These are phyloP conservation scores for Daldinia caldariorum DNA, from an alignment of 495 filamentous ascomycete species.

Conservation along the genomic window DNA sequence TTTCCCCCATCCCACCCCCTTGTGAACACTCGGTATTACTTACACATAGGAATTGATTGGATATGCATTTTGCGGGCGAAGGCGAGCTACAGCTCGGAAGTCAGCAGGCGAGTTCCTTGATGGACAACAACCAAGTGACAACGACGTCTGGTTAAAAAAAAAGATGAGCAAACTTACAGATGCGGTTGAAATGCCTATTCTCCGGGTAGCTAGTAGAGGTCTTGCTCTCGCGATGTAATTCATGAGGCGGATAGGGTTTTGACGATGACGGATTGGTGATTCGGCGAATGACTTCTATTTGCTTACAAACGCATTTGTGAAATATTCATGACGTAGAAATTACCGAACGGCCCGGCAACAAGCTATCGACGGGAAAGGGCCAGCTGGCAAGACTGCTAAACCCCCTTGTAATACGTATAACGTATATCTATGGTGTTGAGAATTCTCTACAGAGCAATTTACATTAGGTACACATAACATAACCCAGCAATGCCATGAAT, in stretches of 20 bases:
- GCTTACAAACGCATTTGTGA: slow-evolving; percentile 34
- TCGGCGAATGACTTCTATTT: neutral
- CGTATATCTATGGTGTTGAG: too few species aligned
- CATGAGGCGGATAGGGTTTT: slow-evolving; percentile 19
- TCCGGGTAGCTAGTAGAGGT: slow-evolving; percentile 38
- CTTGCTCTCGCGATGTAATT: slow-evolving; percentile 42
- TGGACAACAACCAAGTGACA: neutral
- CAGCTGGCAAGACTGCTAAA: slow-evolving; percentile 34
- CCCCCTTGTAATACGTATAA: too few species aligned
- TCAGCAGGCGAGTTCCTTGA: slow-evolving; percentile 19
- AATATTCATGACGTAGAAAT: slow-evolving; percentile 33
- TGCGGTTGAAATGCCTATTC: slow-evolving; percentile 42
- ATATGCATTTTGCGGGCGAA: slow-evolving; percentile 81
- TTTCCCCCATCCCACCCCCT: neutral
- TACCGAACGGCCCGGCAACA: slow-evolving; percentile 18
- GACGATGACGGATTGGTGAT: slow-evolving; percentile 19
- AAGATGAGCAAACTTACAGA: slow-evolving; percentile 40
- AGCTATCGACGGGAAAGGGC: slow-evolving; percentile 1
- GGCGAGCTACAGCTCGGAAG: slow-evolving; percentile 46
- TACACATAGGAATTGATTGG: slow-evolving; percentile 98
- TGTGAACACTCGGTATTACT: slow-evolving; percentile 46
- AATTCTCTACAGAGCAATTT: too few species aligned
- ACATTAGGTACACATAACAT: too few species aligned
- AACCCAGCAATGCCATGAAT: too few species aligned
- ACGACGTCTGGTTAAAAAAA: too few species aligned